Conservation (phyloP, 1,139 yeast species). For the Williopsis jadinii region DNA sequence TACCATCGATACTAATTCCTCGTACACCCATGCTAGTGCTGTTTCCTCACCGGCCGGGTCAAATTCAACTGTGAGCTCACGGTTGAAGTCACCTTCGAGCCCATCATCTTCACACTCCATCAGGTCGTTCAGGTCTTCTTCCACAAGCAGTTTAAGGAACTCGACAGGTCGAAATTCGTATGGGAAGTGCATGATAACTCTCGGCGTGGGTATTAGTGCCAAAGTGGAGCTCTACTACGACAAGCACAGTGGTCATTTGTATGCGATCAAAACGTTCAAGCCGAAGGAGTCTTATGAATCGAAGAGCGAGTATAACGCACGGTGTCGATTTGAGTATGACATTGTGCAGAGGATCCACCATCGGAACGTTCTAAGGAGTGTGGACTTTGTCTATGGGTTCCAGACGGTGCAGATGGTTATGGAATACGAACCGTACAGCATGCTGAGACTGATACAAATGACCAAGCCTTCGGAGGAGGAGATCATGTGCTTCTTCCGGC, state of each 20-base stretch:
- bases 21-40: too few species aligned
- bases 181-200: slow-evolving; percentile 13
- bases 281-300: slow-evolving; percentile 32
- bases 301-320: slow-evolving; percentile 29
- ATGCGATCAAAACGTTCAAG: slow-evolving; percentile 38
- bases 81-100: too few species aligned
- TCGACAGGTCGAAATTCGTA: slow-evolving; percentile 2
- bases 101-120: too few species aligned
- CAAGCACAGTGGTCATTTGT: slow-evolving; percentile 18
- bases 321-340: slow-evolving; percentile 35
- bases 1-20: too few species aligned
- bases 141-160: too few species aligned
- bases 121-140: too few species aligned
- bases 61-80: too few species aligned
- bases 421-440: slow-evolving; percentile 17
- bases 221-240: slow-evolving; percentile 31
- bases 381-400: slow-evolving; percentile 22
- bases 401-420: slow-evolving; percentile 10
- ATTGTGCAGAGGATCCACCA: slow-evolving; percentile 28
- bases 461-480: slow-evolving; percentile 18
- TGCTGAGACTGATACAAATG: slow-evolving; percentile 13
- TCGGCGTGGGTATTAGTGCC: slow-evolving; percentile 39
- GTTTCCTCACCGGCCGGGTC: too few species aligned
- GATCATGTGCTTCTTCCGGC: slow-evolving; percentile 39
- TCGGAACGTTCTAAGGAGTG: slow-evolving; percentile 30